These are phyloP conservation scores for Phanerochaete sordida DNA, from an alignment of 768 basidiomycete genomes.

Conservation along the genomic window DNA sequence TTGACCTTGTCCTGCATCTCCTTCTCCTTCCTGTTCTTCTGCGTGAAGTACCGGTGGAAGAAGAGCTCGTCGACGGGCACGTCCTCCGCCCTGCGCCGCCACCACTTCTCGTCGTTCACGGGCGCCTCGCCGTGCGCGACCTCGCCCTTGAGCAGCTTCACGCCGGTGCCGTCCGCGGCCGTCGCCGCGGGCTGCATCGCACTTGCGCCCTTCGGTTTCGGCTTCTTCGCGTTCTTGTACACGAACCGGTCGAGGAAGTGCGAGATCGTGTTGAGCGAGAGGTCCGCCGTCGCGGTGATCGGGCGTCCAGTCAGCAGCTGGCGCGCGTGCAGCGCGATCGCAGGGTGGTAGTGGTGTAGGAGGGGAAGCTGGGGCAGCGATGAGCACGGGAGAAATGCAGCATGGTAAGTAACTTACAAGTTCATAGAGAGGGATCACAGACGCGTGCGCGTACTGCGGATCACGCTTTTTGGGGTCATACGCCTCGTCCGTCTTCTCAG, in stretches of 20 bases:
- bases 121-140: conserved; percentile 37
- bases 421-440: conserved; percentile 83
- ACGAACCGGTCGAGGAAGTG: conserved; percentile 98
- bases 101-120: conserved; percentile 76
- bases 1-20: conserved; percentile 45
- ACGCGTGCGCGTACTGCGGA: conserved; percentile 81
- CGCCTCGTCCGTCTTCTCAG: conserved; percentile 12
- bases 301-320: conserved; percentile 74
- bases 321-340: conserved; percentile 79
- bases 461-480: conserved; percentile 93
- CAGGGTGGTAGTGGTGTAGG: conserved; percentile 85
- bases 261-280: conserved; percentile 88
- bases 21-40: conserved; percentile 57
- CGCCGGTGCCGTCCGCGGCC: conserved; percentile 47
- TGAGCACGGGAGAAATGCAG: not conserved
- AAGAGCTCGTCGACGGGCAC: conserved; percentile 93
- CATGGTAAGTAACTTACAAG: conserved; percentile 51
- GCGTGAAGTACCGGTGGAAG: conserved; percentile 86
- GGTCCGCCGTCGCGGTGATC: conserved; percentile 80
- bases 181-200: conserved; percentile 94
- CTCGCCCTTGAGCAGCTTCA: conserved; percentile 69
- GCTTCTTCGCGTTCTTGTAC: conserved; percentile 91
- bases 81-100: conserved; percentile 62
- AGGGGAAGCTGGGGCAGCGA: conserved; percentile 59
- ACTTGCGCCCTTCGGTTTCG: conserved; percentile 67